Base-by-base conservation (phyloP, 192 early-diverging fungal species). In the Coemansia biformis region DNA sequence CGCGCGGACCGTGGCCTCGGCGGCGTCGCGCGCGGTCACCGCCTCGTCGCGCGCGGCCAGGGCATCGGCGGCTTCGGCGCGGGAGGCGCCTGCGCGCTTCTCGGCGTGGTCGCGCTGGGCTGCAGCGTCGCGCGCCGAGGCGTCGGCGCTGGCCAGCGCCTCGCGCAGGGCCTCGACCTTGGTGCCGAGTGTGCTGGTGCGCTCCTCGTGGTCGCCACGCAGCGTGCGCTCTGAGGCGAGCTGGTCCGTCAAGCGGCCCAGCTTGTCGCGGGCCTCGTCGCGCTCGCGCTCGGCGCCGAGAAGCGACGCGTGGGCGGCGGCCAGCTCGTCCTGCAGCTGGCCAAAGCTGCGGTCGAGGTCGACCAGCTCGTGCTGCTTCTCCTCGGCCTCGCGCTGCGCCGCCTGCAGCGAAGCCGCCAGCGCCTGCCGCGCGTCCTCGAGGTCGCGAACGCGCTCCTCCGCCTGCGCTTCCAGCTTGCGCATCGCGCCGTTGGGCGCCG, bases 381-480 rank as follows among this genome's bases (percentile, higher is more conserved):
- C 86, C 46, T 93, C 91, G 31, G 86, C 52, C 53, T 91, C 91
- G 48, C 86, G 87, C 46, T 84, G 73, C 2, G 79, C 78, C 16
- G 88, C 64, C 18, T 87, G 77, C 59, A 90, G 84, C 10, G 85
- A 80, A 17, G 86, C 80, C 15, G 88, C 60, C n/a, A 91, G 73
- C 13, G 89, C 87, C 57, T 83, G 76, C 8, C 86, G 82, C 11
- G 87, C 87, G 48, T 88, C 87, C 61, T 93, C 90, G 2, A 91
- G 73, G 35, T 83, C 82, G 19, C 83, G 83, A 36, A 93, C 63
- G 31, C 80, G 83, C 46, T 79, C 85, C 36, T 88, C 86, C 34
- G 81, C 72, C 38, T 91, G 88, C 0, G 79, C 63, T 36, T 78
- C 59, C n/a, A 83, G 40, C 28, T 39, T 45, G 37, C 41, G 48